Base-by-base conservation (phyloP, 441 rosid species). In the Codiaeum variegatum region DNA sequence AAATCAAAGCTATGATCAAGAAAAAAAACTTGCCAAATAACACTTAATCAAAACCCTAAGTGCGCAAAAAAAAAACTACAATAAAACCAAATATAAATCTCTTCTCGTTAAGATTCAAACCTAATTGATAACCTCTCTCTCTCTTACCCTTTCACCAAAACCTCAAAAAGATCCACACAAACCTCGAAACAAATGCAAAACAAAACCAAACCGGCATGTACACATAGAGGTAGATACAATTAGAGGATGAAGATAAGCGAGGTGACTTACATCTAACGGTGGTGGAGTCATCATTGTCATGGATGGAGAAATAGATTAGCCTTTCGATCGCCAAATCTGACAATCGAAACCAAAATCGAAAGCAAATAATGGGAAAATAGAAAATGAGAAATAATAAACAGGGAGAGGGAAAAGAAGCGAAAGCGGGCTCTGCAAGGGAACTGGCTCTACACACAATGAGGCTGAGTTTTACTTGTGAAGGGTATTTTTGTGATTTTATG, bases 241-340 rank as follows among this genome's bases (percentile, higher is more conserved):
- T 3, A 51, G 63, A 73, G 56, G 36, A 70, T 66, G 52, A 5
- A 62, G 69, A 46, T 15, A 32, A 29, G 58, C 12, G 76, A 40
- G 79, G 74, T 67, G 4, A 32, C 63, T 85, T 86, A 90, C 98
- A 81, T 94, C 98, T 38, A 88, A 59, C 81, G 92, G 94, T 51
- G 93, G 86, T 77, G 96, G 91, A 80, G 98, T 88, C 86, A 91
- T 84, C 90, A 86, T 49, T 83, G 96, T 90, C 98, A 93, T 93
- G 84, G 75, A 63, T 65, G 66, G 61, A 71, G 65, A 70, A 74
- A 72, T 66, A 40, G 29, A 71, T 15, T 69, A 63, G 73, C 67
- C 73, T 85, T 67, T 69, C 52, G 88, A 90, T 84, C 87, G 82
- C 70, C 49, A 69, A 86, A 80, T 73, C 76, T 72, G 60, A 59